Percentiles rank a stretch among this genome's conserved stretches.
phyloP scores from a whole-genome alignment of 192 early-diverging fungal species.

The Gaertneriomyces sp. region DNA sequence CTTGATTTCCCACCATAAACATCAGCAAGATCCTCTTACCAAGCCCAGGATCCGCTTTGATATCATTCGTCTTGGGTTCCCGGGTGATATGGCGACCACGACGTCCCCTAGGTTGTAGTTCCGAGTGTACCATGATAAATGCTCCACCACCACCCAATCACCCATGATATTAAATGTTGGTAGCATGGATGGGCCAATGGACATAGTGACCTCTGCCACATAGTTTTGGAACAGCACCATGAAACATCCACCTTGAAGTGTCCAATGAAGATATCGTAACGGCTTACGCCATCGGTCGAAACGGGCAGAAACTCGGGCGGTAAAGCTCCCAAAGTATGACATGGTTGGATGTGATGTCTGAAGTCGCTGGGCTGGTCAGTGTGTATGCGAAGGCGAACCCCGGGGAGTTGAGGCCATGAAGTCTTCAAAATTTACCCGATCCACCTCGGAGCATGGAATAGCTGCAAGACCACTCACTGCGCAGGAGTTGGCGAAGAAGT shows the following conservation, averaged over 20 bases:
- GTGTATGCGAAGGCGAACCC: too few relatives aligned
- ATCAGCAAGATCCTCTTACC: conserved; percentile 30
- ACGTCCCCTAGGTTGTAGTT: conserved; percentile 64
- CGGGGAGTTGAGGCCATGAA: too few relatives aligned
- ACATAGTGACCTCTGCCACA: conserved; percentile 70
- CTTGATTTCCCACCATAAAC: not conserved
- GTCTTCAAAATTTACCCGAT: too few relatives aligned
- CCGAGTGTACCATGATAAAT: conserved; percentile 47
- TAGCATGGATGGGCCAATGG: conserved; percentile 86
- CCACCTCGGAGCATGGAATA: too few relatives aligned
- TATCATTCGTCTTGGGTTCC: conserved; percentile 59
- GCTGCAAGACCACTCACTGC: too few relatives aligned
- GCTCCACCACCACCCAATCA: conserved; percentile 72
- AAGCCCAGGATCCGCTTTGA: conserved; percentile 82
- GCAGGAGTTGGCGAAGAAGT: too few relatives aligned
- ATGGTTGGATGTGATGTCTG: too few relatives aligned
- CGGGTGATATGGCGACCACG: conserved; percentile 72
- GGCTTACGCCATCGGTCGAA: not conserved
- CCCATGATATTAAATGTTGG: conserved; percentile 83
- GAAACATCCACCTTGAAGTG: conserved; percentile 64
- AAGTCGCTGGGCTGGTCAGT: too few relatives aligned
- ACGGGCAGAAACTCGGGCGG: too few relatives aligned
- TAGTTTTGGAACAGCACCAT: conserved; percentile 69
- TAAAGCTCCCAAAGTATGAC: too few relatives aligned
- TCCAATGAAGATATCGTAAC: conserved; percentile 9